Percentiles rank a stretch among this genome's conserved stretches.
phyloP scores from a whole-genome alignment of 2,329 filamentous ascomycete species.

The Stagonosporopsis rhizophila region DNA sequence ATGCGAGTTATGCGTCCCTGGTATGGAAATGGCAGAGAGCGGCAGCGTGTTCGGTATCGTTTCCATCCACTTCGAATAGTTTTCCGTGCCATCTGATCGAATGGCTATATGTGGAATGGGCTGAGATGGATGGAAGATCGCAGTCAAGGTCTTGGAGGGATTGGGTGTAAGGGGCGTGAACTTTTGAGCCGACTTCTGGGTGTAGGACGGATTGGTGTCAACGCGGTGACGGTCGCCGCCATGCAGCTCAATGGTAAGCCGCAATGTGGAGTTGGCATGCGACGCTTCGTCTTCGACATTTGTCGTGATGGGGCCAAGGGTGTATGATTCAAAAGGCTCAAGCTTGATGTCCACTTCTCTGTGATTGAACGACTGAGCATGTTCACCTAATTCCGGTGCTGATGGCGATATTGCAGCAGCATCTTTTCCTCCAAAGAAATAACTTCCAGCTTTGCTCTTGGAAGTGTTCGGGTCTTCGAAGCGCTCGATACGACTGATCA shows the following conservation, averaged over 20 bases:
- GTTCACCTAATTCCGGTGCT: slow-evolving; percentile 56
- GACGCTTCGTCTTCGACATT: not conserved
- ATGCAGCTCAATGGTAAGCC: slow-evolving; percentile 72
- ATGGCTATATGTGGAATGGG: slow-evolving; percentile 49
- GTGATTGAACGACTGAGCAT: slow-evolving; percentile 66
- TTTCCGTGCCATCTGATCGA: slow-evolving; percentile 28
- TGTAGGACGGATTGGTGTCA: slow-evolving; percentile 67
- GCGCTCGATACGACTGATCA: slow-evolving; percentile 75
- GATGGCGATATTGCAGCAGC: slow-evolving; percentile 40
- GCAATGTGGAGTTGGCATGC: slow-evolving; percentile 65
- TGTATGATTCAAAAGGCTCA: slow-evolving; percentile 70
- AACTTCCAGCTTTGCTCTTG: slow-evolving; percentile 41
- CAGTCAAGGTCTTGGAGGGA: slow-evolving; percentile 51
- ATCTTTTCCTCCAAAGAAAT: slow-evolving; percentile 41
- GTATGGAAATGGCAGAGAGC: slow-evolving; percentile 83
- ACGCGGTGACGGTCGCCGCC: slow-evolving; percentile 72
- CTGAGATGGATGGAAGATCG: slow-evolving; percentile 54
- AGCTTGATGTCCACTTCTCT: slow-evolving; percentile 70
- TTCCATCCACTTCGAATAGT: slow-evolving; percentile 85
- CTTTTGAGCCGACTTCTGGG: slow-evolving; percentile 47
- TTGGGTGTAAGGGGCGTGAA: slow-evolving; percentile 50
- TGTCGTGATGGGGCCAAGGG: slow-evolving; percentile 63
- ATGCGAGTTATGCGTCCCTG: slow-evolving; percentile 94
- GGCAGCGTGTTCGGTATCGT: slow-evolving; percentile 74
- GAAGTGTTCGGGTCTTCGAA: slow-evolving; percentile 65